Conservation (phyloP, 2,329 filamentous ascomycete species). For the Colletotrichum noveboracense region DNA sequence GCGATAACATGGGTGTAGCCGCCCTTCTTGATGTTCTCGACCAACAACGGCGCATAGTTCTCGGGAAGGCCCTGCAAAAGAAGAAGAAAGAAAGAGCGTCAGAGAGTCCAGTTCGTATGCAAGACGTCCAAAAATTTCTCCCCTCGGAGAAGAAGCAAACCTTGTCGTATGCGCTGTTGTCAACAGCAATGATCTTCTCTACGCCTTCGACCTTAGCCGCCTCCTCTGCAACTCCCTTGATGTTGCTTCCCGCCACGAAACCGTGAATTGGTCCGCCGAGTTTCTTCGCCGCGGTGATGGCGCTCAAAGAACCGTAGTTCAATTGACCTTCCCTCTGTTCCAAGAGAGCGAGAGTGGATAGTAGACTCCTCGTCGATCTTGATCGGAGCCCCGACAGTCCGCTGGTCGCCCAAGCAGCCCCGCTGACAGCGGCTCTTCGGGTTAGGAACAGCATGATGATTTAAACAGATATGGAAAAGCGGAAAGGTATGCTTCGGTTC, state of each 20-base stretch:
- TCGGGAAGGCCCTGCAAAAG: constrained; percentile 78
- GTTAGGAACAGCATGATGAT: constrained; percentile 35
- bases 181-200: constrained; percentile 88
- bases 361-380: constrained; percentile 48
- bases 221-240: constrained; percentile 78
- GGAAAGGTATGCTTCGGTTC: background rate
- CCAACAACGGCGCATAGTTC: constrained; percentile 90
- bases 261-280: constrained; percentile 85
- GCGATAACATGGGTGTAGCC: constrained; percentile 92
- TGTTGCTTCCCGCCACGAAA: constrained; percentile 83
- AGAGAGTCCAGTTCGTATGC: background rate
- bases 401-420: constrained; percentile 21
- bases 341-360: constrained; percentile 89
- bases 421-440: constrained; percentile 6
- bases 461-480: background rate
- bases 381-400: constrained; percentile 32
- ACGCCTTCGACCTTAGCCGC: constrained; percentile 89
- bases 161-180: constrained; percentile 92
- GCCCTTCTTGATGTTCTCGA: constrained; percentile 96
- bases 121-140: background rate
- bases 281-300: constrained; percentile 85
- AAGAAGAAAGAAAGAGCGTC: background rate
- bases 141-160: constrained; percentile 43
- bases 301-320: constrained; percentile 80
- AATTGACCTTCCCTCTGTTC: constrained; percentile 93